phyloP scores from a whole-genome alignment of 1,284 basidiomycete genomes.

The Leccinum solheimii region DNA sequence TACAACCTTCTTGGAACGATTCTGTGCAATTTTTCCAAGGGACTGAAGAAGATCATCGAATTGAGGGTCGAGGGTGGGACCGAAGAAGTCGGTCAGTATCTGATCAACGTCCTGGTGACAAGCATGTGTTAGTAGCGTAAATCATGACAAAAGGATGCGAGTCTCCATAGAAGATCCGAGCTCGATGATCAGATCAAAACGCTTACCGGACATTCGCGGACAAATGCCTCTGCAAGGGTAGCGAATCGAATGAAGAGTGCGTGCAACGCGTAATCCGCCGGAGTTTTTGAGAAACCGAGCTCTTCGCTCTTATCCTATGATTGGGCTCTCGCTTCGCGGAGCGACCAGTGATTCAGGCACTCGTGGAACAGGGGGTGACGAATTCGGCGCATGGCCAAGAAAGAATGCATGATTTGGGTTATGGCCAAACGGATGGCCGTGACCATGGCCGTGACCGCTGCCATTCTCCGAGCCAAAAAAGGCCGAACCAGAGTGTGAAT shows the following conservation, averaged over 20 bases:
- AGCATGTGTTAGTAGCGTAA: slow-evolving; percentile 7
- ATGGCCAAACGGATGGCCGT: slow-evolving; percentile 32
- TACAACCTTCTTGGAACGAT: slow-evolving; percentile 81
- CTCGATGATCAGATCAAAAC: neutral
- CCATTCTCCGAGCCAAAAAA: slow-evolving; percentile 69
- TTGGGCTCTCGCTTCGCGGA: slow-evolving; percentile 50
- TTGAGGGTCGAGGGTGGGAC: slow-evolving; percentile 67
- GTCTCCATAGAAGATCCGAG: neutral
- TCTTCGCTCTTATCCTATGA: slow-evolving; percentile 60
- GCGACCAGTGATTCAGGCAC: slow-evolving; percentile 60
- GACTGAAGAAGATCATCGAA: slow-evolving; percentile 84
- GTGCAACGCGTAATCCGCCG: slow-evolving; percentile 84
- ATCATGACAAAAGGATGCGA: neutral
- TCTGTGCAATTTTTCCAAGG: slow-evolving; percentile 84
- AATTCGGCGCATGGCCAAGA: slow-evolving; percentile 43
- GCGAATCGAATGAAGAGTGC: slow-evolving; percentile 86
- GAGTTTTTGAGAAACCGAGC: slow-evolving; percentile 70
- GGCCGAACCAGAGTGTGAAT: slow-evolving; percentile 71
- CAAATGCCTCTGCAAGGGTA: slow-evolving; percentile 70
- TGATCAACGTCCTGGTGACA: slow-evolving; percentile 64
- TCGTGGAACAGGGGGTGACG: slow-evolving; percentile 75
- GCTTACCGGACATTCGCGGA: slow-evolving; percentile 68
- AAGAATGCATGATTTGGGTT: slow-evolving; percentile 26
- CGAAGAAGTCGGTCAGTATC: slow-evolving; percentile 65
- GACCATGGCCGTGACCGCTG: slow-evolving; percentile 56